phyloP scores from a whole-genome alignment of 2,329 filamentous ascomycete genomes.

The Dendryphion nanum region DNA sequence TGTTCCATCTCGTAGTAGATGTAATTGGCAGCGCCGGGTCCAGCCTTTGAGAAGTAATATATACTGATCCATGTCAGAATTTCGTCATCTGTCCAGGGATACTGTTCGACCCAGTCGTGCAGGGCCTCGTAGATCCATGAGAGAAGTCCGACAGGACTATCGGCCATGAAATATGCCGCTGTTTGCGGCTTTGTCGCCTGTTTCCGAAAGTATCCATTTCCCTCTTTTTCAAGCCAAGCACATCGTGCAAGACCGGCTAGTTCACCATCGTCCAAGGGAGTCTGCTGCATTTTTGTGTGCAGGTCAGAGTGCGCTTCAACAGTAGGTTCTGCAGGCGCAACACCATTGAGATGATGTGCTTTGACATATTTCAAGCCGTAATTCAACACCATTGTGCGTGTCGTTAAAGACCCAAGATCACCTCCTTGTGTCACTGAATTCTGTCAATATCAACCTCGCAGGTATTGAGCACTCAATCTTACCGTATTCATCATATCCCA shows the following conservation, averaged over 20 bases:
- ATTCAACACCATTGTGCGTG: neutral
- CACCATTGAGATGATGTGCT: conserved; percentile 8
- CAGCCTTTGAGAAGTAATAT: conserved; percentile 66
- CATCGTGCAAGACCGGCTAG: conserved; percentile 3
- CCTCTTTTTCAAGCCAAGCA: conserved; percentile 50
- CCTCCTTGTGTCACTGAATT: neutral
- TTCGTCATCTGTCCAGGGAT: conserved; percentile 70
- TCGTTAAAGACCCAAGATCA: neutral
- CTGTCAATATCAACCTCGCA: too few relatives aligned
- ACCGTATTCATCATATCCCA: neutral
- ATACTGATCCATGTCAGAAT: conserved; percentile 69
- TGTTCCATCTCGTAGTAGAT: conserved; percentile 64
- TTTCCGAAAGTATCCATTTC: conserved; percentile 20
- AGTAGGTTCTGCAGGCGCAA: conserved; percentile 4
- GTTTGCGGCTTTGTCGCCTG: conserved; percentile 64
- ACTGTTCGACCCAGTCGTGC: conserved; percentile 68
- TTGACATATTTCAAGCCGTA: conserved; percentile 3
- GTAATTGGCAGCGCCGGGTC: conserved; percentile 59
- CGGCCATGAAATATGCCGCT: conserved; percentile 63
- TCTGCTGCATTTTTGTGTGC: neutral
- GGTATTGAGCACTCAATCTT: too few relatives aligned
- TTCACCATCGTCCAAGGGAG: neutral
- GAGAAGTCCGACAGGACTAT: conserved; percentile 67
- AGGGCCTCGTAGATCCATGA: conserved; percentile 78
- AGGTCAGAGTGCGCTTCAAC: conserved; percentile 2